Evolutionary conservation across 2,329 filamentous ascomycete species (phyloP).

Genomic region (Aspergillus intermedius): DNA sequence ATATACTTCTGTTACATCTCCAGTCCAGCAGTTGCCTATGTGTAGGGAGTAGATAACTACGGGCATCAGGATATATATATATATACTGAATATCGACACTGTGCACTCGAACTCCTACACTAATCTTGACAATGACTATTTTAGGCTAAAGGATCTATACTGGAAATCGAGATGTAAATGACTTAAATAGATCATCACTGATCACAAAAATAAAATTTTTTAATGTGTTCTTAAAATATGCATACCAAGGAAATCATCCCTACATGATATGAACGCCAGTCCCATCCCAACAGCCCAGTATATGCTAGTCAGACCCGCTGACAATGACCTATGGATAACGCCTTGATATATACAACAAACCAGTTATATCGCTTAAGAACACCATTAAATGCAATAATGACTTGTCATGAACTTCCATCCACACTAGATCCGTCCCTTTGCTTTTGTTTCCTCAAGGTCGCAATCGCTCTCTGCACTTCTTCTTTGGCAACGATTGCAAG

Average conservation of each 20-base stretch:
- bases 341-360: constrained; percentile 12
- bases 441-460: constrained; percentile 20
- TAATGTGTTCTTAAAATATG: not conserved
- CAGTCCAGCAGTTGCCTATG: too few species aligned
- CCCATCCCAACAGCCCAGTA: not conserved
- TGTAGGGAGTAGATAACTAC: too few species aligned
- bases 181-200: too few species aligned
- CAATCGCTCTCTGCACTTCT: constrained; percentile 72
- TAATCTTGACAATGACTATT: too few species aligned
- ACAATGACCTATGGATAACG: constrained; percentile 6
- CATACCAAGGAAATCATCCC: not conserved
- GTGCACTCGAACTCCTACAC: too few species aligned
- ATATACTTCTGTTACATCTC: too few species aligned
- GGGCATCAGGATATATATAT: too few species aligned
- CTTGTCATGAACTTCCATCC: constrained; percentile 11
- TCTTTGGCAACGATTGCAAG: constrained; percentile 71
- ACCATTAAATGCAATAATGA: constrained; percentile 13
- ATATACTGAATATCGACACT: too few species aligned
- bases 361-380: constrained; percentile 13
- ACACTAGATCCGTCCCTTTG: constrained; percentile 12
- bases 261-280: not conserved
- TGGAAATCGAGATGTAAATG: too few species aligned
- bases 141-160: too few species aligned
- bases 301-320: not conserved
- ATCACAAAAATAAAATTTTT: too few species aligned